These are phyloP conservation scores for Ligustrum vulgare DNA, from an alignment of 257 asterid genomes.

Conservation along the genomic window DNA sequence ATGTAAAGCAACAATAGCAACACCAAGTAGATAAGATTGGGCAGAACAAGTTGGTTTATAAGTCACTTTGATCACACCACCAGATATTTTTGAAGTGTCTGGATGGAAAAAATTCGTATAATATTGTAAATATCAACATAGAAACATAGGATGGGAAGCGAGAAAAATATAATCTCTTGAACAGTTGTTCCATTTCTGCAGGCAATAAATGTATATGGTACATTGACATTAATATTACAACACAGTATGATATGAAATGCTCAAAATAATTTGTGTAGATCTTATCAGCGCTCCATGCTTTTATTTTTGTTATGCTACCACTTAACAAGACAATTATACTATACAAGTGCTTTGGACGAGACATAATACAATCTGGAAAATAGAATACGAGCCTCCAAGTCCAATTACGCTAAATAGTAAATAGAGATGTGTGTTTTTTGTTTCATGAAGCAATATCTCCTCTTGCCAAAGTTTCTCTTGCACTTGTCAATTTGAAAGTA, in stretches of 20 bases:
- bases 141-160: background rate
- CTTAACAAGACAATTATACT: background rate
- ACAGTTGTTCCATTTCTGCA: background rate
- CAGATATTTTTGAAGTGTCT: background rate
- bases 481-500: too few relatives aligned
- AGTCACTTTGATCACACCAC: background rate
- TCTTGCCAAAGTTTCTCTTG: background rate
- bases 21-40: background rate
- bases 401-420: conserved; percentile 9
- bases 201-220: background rate
- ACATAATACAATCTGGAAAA: background rate
- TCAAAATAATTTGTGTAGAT: background rate
- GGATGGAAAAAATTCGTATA: background rate
- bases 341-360: background rate
- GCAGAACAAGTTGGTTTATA: background rate
- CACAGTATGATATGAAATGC: background rate
- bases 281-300: background rate
- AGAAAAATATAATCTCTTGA: background rate
- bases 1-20: background rate
- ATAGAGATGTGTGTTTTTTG: background rate
- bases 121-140: background rate
- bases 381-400: background rate
- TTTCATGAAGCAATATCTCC: background rate
- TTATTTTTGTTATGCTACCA: background rate
- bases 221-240: background rate